These are phyloP conservation scores for Thielaviopsis populi DNA, from an alignment of 2,329 filamentous ascomycete species.

Conservation along the genomic window DNA sequence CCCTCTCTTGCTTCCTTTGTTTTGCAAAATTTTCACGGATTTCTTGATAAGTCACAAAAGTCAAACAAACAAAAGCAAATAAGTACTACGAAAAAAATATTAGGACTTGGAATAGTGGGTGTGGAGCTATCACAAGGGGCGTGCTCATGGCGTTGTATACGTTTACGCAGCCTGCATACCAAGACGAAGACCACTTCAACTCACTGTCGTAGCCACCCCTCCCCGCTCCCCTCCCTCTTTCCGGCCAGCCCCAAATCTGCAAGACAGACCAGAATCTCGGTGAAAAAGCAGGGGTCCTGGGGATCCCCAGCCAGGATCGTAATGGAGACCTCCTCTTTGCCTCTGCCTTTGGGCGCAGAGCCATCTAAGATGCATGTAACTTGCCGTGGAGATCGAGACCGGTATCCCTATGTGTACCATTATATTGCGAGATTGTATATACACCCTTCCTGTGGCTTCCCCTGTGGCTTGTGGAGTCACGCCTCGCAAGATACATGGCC, in stretches of 20 bases:
- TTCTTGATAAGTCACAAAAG: not conserved
- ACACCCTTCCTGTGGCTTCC: not conserved
- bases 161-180: not conserved
- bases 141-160: not conserved
- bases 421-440: not conserved
- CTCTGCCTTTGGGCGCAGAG: conserved; percentile 1
- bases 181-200: not conserved
- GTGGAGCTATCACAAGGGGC: not conserved
- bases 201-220: not conserved
- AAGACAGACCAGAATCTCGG: conserved; percentile 15
- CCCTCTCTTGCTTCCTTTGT: not conserved
- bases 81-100: not conserved
- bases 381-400: not conserved
- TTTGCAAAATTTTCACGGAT: not conserved
- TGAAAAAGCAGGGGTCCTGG: conserved; percentile 15
- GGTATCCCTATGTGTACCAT: not conserved
- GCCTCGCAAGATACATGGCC: not conserved
- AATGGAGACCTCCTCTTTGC: conserved; percentile 5
- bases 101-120: not conserved
- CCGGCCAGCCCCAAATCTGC: conserved; percentile 6
- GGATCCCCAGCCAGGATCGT: conserved; percentile 5
- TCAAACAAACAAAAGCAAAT: not conserved
- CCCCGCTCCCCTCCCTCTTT: not conserved
- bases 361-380: not conserved
- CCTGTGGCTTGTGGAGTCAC: not conserved